Evolutionary conservation across 2,329 filamentous ascomycete species (phyloP), one percentile per base, ranked within the genome.

Genomic region (Ceratocystis lukuohia): DNA sequence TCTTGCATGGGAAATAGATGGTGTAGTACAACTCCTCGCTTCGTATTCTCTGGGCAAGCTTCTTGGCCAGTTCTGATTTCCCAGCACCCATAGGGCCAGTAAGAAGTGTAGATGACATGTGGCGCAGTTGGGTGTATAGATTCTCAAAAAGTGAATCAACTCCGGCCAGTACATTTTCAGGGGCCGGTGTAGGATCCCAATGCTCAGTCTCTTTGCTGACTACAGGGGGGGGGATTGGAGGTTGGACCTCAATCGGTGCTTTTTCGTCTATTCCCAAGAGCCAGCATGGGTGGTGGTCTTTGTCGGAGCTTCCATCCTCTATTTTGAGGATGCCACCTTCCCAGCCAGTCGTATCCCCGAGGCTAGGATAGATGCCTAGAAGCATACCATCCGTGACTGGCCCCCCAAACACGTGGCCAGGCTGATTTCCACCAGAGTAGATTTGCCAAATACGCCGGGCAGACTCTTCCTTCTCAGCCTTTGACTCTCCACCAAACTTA

Each of bases 311-410:
- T 20, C 70, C 70, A 15, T 78, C 76, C 53, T 94, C 87, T 71
- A 96, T 90, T 71, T 86, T 87, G 64, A 96, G 72, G 30, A 96
- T 82, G 1, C 91, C 93, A 1, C 94, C 94, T 69, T 91, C 85
- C 85, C 93, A 96, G 15, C 83, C 82, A 53, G 81, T 79, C 3
- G 78, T 80, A 64, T 74, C 78, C 70, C 76, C 80, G n/a, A 81
- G 77, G 25, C 77, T 84, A 67, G 81, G 79, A 65, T 80, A 80
- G 45, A 80, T 71, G 0, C 79, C 85, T 22, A 99, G 76, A 15
- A 96, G 76, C 77, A 93, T 88, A 1, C 93, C 92, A 74, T 99
- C 91, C 0, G 92, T 96, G 63, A 99, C 74, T 4, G 94, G 91
- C 0, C 94, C 94, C 66, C 88, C 84, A 1, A 97, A 78, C 20